A percentile compares a stretch with the other conserved stretches of the same genome.
Evolutionary conservation across 768 basidiomycete species (phyloP).

Genomic region (Lactarius pseudohatsudake): DNA sequence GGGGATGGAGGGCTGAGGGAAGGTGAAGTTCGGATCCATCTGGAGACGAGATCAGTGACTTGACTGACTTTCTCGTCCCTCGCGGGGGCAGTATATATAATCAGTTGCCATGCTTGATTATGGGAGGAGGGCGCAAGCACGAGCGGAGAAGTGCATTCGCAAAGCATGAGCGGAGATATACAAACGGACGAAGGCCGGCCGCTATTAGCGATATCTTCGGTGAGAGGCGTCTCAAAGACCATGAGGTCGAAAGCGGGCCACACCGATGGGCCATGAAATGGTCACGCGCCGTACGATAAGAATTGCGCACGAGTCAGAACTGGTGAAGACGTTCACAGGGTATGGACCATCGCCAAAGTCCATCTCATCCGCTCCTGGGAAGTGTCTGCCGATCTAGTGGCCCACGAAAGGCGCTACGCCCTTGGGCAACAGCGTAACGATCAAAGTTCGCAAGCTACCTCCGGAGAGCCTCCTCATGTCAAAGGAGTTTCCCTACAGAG

Average conservation of each 20-base stretch:
- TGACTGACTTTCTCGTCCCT: no score
- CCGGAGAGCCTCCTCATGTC: not conserved
- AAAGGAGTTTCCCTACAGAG: not conserved
- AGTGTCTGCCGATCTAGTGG: not conserved
- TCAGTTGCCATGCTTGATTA: no score
- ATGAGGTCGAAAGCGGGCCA: not conserved
- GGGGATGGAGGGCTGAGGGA: not conserved
- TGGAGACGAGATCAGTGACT: no score
- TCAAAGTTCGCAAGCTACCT: not conserved
- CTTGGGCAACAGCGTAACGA: not conserved
- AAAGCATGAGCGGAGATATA: no score
- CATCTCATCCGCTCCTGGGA: not conserved
- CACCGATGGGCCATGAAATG: not conserved
- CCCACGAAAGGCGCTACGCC: not conserved
- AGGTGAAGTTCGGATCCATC: not conserved
- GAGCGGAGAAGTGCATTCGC: no score
- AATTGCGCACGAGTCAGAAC: not conserved
- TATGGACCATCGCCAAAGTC: not conserved
- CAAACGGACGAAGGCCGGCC: not conserved
- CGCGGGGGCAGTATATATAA: no score
- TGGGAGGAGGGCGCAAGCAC: no score
- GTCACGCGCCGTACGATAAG: not conserved
- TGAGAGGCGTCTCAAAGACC: not conserved
- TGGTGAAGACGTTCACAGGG: not conserved
- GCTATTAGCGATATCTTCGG: not conserved